Evolutionary conservation across 73 alveolate genomes (phyloP).

Genomic region (Urostyla sp.): DNA sequence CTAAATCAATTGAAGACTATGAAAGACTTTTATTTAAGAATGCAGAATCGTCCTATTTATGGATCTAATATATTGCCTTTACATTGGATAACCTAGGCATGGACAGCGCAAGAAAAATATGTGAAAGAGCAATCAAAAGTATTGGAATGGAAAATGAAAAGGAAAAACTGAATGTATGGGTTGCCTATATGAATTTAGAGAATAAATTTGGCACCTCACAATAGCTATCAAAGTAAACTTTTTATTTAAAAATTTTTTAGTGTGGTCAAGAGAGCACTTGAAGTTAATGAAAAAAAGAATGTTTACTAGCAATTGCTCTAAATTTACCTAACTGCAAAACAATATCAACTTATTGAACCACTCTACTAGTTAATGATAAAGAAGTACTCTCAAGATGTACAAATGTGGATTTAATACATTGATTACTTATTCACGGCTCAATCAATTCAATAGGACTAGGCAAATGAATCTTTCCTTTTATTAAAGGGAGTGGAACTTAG

Average conservation of each 20-base stretch:
- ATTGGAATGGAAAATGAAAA: conserved; percentile 84
- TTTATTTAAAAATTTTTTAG: not conserved
- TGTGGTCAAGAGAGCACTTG: conserved; percentile 90
- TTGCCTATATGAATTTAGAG: conserved; percentile 94
- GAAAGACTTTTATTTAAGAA: conserved; percentile 80
- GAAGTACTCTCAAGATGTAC: conserved; percentile 65
- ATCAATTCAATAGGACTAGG: conserved; percentile 37
- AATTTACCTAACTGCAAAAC: conserved; percentile 80
- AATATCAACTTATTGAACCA: conserved; percentile 75
- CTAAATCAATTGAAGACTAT: conserved; percentile 63
- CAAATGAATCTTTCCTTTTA: not conserved
- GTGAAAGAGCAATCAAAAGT: conserved; percentile 94
- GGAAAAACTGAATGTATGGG: conserved; percentile 93
- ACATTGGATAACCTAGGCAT: conserved; percentile 85
- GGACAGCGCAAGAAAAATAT: conserved; percentile 87
- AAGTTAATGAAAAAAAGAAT: conserved; percentile 86
- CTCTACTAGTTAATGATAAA: conserved; percentile 63
- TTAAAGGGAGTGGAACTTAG: conserved; percentile 20
- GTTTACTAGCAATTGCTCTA: conserved; percentile 84
- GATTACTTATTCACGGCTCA: conserved; percentile 75
- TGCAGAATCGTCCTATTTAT: conserved; percentile 83
- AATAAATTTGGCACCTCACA: conserved; percentile 90
- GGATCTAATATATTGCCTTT: conserved; percentile 94
- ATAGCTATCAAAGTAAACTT: conserved; percentile 59
- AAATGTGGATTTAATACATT: conserved; percentile 84